These are phyloP conservation scores for Kwoniella sp. DNA, from an alignment of 768 basidiomycete genomes.

Conservation along the genomic window DNA sequence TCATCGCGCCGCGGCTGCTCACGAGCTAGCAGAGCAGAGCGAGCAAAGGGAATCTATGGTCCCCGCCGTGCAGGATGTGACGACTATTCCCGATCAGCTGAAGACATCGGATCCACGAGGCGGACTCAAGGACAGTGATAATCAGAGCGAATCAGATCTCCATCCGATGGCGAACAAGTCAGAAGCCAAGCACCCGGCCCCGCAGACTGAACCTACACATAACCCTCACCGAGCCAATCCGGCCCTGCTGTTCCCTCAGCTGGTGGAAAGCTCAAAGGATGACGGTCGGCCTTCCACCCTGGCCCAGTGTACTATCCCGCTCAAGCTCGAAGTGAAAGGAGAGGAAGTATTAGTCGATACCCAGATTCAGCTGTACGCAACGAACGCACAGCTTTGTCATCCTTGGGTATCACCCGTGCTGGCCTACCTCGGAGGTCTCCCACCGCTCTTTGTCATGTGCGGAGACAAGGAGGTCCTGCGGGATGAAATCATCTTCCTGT, in stretches of 20 bases:
- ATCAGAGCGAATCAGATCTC: constrained; percentile 17
- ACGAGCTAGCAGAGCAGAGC: not conserved
- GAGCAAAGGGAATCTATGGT: not conserved
- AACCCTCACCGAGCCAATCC: constrained; percentile 44
- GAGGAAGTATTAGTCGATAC: constrained; percentile 51
- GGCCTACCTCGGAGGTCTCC: constrained; percentile 81
- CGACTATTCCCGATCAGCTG: constrained; percentile 14
- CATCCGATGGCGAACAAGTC: constrained; percentile 33
- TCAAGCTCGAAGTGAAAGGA: constrained; percentile 47
- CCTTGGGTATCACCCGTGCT: constrained; percentile 66
- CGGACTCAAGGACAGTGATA: constrained; percentile 5
- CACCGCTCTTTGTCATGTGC: constrained; percentile 76
- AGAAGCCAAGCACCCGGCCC: constrained; percentile 35
- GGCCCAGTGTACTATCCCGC: constrained; percentile 32
- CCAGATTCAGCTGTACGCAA: constrained; percentile 82
- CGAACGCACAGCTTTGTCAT: constrained; percentile 61
- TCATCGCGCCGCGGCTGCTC: constrained; percentile 6
- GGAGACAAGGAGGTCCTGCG: constrained; percentile 87
- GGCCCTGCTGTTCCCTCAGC: constrained; percentile 13
- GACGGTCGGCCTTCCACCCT: constrained; percentile 22
- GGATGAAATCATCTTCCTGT: constrained; percentile 84
- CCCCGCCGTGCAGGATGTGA: not conserved
- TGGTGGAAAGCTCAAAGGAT: constrained; percentile 13
- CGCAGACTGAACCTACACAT: constrained; percentile 20
- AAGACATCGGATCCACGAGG: constrained; percentile 13